Evolutionary conservation across 805 yeast species (phyloP), one percentile per base, ranked within the genome.

Genomic region (Hanseniaspora meyeri): DNA sequence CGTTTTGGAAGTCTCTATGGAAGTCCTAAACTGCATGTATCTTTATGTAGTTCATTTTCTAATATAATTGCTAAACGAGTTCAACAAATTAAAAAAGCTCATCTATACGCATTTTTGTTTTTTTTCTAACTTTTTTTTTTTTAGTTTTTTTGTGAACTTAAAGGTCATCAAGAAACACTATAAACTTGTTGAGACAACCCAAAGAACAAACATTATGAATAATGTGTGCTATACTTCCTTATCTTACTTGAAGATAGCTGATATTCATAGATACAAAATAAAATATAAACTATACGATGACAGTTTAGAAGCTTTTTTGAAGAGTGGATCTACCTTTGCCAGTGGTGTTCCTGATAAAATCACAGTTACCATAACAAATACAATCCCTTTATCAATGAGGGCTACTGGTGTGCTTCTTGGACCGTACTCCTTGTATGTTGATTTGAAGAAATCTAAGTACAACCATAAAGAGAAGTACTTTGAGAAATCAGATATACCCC

Each of bases 401-500:
- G 90, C 95, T 0, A 90, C 88, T 0, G 82, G 79, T 61, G 66
- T 86, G 17, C 78, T 85, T 57, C 12, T 32, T 8, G 95, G 91
- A 0, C 95, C 95, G 0, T 85, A 77, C 61, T 74, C 81, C n/a
- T 62, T 86, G 1, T 86, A 86, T 64, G 84, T 80, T 42, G 95
- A 86, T 67, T 78, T 87, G 37, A 69, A 80, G 51, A 70, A 81
- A 0, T 73, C 66, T 2, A 82, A 78, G 8, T 86, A 76, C 62
- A 74, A 77, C 49, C 80, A 76, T 58, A 68, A 76, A 3, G 69
- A 74, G 56, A 62, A 68, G 19, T 74, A 75, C 20, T 82, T 82
- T 62, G 75, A 84, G 14, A 81, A 90, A 2, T 87, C 87, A 0
- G 90, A 86, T 64, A 89, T 83, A 62, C 95, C 95, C 0, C 70